Conservation (phyloP, 2,329 filamentous ascomycete species). For the Ceratocystis ficicola region DNA sequence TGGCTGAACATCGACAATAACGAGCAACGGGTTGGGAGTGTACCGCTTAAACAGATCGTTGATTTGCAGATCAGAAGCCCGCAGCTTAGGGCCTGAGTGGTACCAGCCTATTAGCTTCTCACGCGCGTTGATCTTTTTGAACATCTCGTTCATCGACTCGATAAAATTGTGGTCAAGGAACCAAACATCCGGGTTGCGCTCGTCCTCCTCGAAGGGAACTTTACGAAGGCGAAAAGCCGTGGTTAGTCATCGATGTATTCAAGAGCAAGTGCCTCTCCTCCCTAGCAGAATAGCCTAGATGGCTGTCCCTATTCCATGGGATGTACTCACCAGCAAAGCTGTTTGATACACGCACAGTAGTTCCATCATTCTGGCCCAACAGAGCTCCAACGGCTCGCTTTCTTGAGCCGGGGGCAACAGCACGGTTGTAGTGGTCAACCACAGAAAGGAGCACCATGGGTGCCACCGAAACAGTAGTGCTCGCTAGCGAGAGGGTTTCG, state of each 20-base stretch:
- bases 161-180: conserved; percentile 99
- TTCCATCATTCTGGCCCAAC: conserved; percentile 89
- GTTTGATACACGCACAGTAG: conserved; percentile 94
- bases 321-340: conserved; percentile 78
- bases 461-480: conserved; percentile 88
- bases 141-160: conserved; percentile 99
- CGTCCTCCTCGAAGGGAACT: conserved; percentile 98
- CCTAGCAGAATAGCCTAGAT: no score
- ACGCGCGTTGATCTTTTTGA: conserved; percentile 98
- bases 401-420: conserved; percentile 71
- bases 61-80: conserved; percentile 94
- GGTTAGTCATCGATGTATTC: conserved; percentile 16
- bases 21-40: conserved; percentile 86
- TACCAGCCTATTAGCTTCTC: conserved; percentile 99
- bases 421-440: conserved; percentile 96
- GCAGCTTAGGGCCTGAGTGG: conserved; percentile 91
- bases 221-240: conserved; percentile 19
- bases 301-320: background rate
- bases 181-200: conserved; percentile 97
- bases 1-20: conserved; percentile 96
- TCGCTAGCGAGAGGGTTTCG: conserved; percentile 90
- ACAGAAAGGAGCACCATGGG: conserved; percentile 94
- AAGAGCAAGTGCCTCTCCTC: background rate
- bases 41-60: conserved; percentile 99
- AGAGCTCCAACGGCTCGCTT: conserved; percentile 89